A percentile compares a stretch with the other conserved stretches of the same genome.
phyloP scores from a whole-genome alignment of 2,329 filamentous ascomycete species.

The Cladophialophora immunda region DNA sequence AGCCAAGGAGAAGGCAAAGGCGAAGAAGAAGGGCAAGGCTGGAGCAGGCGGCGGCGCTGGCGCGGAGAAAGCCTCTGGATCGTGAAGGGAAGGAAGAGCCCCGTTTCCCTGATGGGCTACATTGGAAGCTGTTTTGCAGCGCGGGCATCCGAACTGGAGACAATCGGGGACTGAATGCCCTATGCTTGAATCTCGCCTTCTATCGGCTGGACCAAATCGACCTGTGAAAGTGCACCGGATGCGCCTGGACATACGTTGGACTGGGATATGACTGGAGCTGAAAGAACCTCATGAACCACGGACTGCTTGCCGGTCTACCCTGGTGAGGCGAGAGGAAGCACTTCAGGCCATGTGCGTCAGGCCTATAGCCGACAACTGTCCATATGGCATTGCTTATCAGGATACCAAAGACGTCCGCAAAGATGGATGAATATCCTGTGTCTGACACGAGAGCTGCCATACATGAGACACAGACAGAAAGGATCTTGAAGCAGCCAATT shows the following conservation, averaged over 20 bases:
- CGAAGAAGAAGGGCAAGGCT: slow-evolving; percentile 67
- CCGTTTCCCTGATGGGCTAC: neutral
- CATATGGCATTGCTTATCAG: neutral
- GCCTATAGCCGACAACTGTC: neutral
- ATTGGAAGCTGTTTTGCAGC: neutral
- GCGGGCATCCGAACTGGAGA: too few species aligned
- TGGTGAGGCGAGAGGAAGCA: neutral
- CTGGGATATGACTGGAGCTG: neutral
- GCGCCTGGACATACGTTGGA: neutral
- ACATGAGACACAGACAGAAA: neutral
- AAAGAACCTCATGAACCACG: neutral
- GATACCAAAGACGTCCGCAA: neutral
- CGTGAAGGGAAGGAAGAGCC: neutral
- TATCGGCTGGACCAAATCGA: neutral
- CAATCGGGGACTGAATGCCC: neutral
- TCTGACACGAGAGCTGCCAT: neutral
- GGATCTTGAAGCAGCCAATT: neutral
- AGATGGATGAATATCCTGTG: neutral
- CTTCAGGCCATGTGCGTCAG: neutral
- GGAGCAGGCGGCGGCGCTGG: slow-evolving; percentile 5
- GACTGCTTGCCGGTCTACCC: neutral
- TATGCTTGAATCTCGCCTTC: neutral
- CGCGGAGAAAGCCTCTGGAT: neutral
- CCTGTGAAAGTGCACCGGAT: neutral
- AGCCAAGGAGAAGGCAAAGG: slow-evolving; percentile 79